Base-by-base conservation (phyloP, 2,329 filamentous ascomycete species). In the Aspergillus hortae region DNA sequence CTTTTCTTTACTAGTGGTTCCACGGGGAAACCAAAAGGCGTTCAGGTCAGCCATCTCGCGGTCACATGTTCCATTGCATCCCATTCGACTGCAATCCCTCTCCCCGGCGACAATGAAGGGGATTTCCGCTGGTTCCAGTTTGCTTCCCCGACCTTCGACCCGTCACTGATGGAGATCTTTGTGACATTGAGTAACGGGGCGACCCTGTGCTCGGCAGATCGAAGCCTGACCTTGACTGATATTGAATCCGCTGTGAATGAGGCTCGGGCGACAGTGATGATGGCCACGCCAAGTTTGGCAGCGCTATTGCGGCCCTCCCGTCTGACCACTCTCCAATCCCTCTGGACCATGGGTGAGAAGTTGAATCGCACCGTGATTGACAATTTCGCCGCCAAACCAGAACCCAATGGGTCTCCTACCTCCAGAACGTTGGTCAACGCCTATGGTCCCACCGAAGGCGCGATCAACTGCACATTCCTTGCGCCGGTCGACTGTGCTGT, bases 221-320 rank as follows among this genome's bases (percentile, higher is more conserved):
- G 67, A 6, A 47, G 45, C 6, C 44, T 70, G 9, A 70, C 60
- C 1, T 51, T 72, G 44, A 64, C 64, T 2, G 61, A 62, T 23
- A 46, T 69, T 9, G 59, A 66, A 44, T 58, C 49, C 14, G 61
- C 61, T 3, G 56, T 66, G 9, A 65, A 63, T 30, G 65, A 67
- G 48, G 48, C 58, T 9, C 58, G 52, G 50, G 71, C 70, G 5
- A 70, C 68, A 10, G 63, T 73, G 9, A 71, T 69, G 60, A 72
- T 71, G 58, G 63, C 70, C 11, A 73, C 71, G 0, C 70, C 70
- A 4, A 74, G 70, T 48, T 62, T 74, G 19, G 71, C 70, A 12
- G 61, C 64, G 10, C 55, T 72, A 7, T 52, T 73, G 9, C 59
- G 64, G 42, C 67, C 64, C 4, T 59, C 58, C 4, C 56, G 55